phyloP scores from a whole-genome alignment of 805 yeast species.

The Saturnispora galanensis region DNA sequence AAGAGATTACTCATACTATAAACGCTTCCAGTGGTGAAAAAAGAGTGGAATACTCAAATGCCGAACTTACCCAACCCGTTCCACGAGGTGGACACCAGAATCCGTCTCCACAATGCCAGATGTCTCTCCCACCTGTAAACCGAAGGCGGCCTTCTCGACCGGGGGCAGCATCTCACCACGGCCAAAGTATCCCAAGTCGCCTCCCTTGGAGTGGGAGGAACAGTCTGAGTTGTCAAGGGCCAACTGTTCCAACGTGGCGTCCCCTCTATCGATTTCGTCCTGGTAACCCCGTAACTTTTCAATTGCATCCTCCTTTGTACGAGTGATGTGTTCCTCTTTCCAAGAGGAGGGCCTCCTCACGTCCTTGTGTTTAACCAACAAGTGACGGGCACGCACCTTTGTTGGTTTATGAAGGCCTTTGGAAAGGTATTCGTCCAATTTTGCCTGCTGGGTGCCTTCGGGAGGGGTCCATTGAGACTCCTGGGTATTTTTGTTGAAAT shows the following conservation, averaged over 20 bases:
- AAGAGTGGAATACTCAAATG: not conserved
- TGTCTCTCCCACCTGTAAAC: slow-evolving; percentile 69
- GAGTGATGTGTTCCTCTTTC: slow-evolving; percentile 64
- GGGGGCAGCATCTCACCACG: slow-evolving; percentile 92
- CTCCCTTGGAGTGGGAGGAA: slow-evolving; percentile 74
- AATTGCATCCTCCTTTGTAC: slow-evolving; percentile 76
- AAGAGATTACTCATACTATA: not conserved
- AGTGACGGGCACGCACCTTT: slow-evolving; percentile 71
- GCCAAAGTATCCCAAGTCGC: slow-evolving; percentile 85
- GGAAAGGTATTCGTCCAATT: slow-evolving; percentile 48
- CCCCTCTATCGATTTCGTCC: slow-evolving; percentile 53
- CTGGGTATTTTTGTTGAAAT: slow-evolving; percentile 54
- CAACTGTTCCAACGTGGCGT: slow-evolving; percentile 53
- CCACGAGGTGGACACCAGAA: slow-evolving; percentile 83
- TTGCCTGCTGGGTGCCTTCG: slow-evolving; percentile 57
- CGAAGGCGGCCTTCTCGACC: slow-evolving; percentile 83
- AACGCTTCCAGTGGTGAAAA: not conserved
- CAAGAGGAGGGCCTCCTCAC: slow-evolving; percentile 89
- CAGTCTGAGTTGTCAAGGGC: slow-evolving; percentile 86
- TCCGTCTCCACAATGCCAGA: slow-evolving; percentile 80
- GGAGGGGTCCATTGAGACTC: slow-evolving; percentile 92
- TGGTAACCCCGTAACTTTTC: slow-evolving; percentile 49
- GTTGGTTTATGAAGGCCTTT: slow-evolving; percentile 40
- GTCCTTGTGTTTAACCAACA: slow-evolving; percentile 72
- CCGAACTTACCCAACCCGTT: slow-evolving; percentile 56